Evolutionary conservation across 2,329 filamentous ascomycete genomes (phyloP).

Genomic region (Cylindrodendrum hubeiense): DNA sequence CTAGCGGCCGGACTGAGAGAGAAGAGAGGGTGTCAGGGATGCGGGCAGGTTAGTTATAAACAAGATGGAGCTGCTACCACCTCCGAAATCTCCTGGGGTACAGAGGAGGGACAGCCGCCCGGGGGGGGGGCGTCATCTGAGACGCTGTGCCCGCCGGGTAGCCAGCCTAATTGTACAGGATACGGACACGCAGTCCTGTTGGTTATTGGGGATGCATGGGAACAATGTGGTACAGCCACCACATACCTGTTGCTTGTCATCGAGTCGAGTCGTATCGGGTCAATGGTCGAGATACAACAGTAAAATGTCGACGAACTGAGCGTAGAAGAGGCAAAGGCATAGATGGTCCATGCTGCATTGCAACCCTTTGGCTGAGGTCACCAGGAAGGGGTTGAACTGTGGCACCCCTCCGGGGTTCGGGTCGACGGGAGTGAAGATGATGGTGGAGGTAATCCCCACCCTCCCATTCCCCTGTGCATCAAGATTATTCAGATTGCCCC

Average conservation of each 20-base stretch:
- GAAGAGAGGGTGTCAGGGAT: conserved; percentile 12
- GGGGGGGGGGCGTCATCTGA: conserved; percentile 19
- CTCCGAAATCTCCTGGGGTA: background rate
- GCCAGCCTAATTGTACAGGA: background rate
- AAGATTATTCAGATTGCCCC: conserved; percentile 15
- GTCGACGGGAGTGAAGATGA: conserved; percentile 15
- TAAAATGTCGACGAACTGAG: background rate
- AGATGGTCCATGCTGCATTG: background rate
- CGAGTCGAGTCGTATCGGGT: background rate
- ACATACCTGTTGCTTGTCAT: background rate
- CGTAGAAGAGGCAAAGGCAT: background rate
- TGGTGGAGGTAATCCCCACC: conserved; percentile 12
- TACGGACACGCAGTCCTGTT: background rate
- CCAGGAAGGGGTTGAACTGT: background rate
- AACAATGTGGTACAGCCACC: background rate
- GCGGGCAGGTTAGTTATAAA: conserved; percentile 10
- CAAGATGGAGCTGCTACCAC: conserved; percentile 8
- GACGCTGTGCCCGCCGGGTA: conserved; percentile 4
- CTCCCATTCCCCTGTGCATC: conserved; percentile 6
- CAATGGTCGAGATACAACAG: background rate
- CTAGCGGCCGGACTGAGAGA: background rate
- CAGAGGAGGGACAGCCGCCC: background rate
- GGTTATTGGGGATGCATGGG: background rate
- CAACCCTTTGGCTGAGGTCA: background rate
- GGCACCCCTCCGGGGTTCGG: conserved; percentile 2